These are phyloP conservation scores for Cornus suecica DNA, from an alignment of 148 eudicot species.

Conservation along the genomic window DNA sequence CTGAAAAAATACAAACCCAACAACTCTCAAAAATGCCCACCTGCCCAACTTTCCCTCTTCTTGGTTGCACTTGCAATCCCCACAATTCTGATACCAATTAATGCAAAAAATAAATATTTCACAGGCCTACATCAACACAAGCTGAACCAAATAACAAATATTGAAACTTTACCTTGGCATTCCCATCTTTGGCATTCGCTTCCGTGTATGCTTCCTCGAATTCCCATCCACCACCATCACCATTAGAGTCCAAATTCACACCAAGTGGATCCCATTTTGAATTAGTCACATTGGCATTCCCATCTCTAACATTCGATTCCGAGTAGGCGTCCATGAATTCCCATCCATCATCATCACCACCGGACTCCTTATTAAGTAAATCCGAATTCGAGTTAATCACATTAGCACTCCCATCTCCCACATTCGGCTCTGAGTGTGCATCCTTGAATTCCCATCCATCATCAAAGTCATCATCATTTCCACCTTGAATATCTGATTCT, in stretches of 20 bases:
- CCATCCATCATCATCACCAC: too few species aligned
- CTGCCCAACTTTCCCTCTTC: conserved; percentile 21
- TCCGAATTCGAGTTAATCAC: neutral
- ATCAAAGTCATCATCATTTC: too few species aligned
- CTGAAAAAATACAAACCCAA: neutral
- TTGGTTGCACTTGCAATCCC: conserved; percentile 7
- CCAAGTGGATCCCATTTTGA: conserved; percentile 4
- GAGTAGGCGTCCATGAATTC: too few species aligned
- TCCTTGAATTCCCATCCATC: too few species aligned
- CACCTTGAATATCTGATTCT: too few species aligned
- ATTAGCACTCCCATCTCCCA: too few species aligned
- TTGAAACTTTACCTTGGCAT: conserved; percentile 32
- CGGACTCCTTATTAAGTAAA: too few species aligned
- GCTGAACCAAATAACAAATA: neutral
- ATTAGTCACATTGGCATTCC: too few species aligned
- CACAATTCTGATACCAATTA: neutral
- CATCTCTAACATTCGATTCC: too few species aligned
- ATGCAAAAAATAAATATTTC: too few species aligned
- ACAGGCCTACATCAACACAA: neutral
- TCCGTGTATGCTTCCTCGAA: conserved; percentile 56
- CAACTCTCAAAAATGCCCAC: conserved; percentile 21
- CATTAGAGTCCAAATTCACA: conserved; percentile 22
- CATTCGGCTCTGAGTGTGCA: too few species aligned
- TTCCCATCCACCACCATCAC: conserved; percentile 69
- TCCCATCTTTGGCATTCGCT: conserved; percentile 18